These are phyloP conservation scores for Hibiscus trionum DNA, from an alignment of 345 rosid species.

Conservation along the genomic window DNA sequence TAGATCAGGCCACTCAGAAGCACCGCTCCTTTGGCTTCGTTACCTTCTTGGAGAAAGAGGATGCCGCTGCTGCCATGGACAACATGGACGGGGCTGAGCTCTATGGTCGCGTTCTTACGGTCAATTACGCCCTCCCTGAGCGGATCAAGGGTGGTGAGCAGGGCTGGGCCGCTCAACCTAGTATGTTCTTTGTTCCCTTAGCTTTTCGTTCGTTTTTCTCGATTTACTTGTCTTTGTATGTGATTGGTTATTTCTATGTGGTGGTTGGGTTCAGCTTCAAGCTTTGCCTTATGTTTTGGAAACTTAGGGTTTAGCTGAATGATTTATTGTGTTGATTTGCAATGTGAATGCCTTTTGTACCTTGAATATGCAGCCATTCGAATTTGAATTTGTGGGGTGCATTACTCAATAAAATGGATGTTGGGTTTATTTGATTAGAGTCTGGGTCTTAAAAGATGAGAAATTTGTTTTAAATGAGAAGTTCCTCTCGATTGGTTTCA, in stretches of 20 bases:
- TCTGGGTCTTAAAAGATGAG: background rate
- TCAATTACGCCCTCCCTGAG: conserved; percentile 95
- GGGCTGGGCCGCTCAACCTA: conserved; percentile 99
- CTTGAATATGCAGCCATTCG: background rate
- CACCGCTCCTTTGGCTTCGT: conserved; percentile 98
- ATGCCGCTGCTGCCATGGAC: conserved; percentile 89
- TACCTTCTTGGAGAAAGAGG: conserved; percentile 85
- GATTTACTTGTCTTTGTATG: background rate
- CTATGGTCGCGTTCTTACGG: conserved; percentile 95
- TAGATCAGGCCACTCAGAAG: conserved; percentile 96
- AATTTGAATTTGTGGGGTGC: background rate
- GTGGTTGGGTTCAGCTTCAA: background rate
- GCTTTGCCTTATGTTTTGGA: background rate
- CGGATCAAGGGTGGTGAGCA: conserved; percentile 96
- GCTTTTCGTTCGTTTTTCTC: background rate
- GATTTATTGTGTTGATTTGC: background rate
- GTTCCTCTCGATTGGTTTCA: background rate
- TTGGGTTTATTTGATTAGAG: background rate
- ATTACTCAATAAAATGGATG: no score
- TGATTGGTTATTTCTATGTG: background rate
- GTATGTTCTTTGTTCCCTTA: conserved; percentile 30
- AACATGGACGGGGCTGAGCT: conserved; percentile 98
- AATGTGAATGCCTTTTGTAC: no score
- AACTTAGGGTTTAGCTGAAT: background rate
- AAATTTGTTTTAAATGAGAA: background rate